A percentile compares a stretch with the other conserved stretches of the same genome.
Conservation (phyloP, 352 stramenopile genomes). For the Bremia lactucae region DNA sequence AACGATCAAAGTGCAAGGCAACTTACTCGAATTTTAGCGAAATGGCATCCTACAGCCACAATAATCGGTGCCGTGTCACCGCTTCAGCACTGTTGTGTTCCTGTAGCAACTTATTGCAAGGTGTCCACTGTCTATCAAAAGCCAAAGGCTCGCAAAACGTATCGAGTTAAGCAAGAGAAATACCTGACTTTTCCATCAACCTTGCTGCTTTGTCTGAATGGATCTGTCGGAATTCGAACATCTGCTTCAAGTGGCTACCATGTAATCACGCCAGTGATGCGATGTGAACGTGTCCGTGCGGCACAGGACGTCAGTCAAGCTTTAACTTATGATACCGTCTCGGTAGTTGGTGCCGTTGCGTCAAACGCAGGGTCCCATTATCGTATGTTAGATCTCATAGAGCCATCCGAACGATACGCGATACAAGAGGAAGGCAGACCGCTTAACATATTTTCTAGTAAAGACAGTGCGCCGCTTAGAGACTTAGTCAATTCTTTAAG, state of each 20-base stretch:
- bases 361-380: conserved; percentile 2
- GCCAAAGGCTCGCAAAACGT: conserved; percentile 5
- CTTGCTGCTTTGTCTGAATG: conserved; percentile 29
- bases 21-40: conserved; percentile 21
- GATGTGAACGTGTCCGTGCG: conserved; percentile 11
- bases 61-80: conserved; percentile 36
- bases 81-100: conserved; percentile 26
- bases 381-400: conserved; percentile 18
- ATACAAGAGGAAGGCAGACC: conserved; percentile 14
- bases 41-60: conserved; percentile 27
- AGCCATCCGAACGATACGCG: conserved; percentile 8
- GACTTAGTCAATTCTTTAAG: conserved; percentile 4
- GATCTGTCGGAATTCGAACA: conserved; percentile 20
- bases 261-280: conserved; percentile 34
- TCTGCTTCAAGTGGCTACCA: conserved; percentile 39
- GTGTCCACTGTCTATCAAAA: neutral
- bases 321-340: conserved; percentile 16
- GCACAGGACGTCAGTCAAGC: conserved; percentile 4
- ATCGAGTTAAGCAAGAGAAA: conserved; percentile 1
- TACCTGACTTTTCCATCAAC: conserved; percentile 31
- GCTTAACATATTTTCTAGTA: conserved; percentile 29
- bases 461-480: conserved; percentile 10
- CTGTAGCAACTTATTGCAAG: conserved; percentile 20
- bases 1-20: conserved; percentile 37
- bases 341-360: too few relatives aligned